Evolutionary conservation across 129 eudicot species (phyloP), one percentile per base, ranked within the genome.

Genomic region (Tagetes patula): DNA sequence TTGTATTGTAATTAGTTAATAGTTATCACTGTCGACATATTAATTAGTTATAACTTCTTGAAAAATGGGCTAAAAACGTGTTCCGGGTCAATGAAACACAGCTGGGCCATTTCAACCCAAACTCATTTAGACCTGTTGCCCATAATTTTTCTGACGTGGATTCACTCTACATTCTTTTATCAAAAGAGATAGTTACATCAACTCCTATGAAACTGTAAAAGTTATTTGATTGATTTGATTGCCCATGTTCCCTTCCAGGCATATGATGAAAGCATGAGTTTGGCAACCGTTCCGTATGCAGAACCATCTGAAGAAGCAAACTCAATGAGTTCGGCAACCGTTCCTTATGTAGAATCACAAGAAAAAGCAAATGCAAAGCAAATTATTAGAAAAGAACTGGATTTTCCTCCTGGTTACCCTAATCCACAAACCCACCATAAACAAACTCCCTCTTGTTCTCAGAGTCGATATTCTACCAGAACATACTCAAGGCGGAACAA

Each of bases 221-320:
- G 65, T 40, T 39, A 55, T 77, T 60, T 34, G 7, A 33, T 76
- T 46, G 53, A 72, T 77, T 62, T 59, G 33, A 46, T 50, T 78
- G 72, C 73, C 39, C 49, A 36, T 61, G 61, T 46, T 84, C 56
- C 45, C 60, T 71, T 54, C 77, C 85, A 86, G 90, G 8, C 79
- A 36, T 82, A 80, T 36, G 81, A 70, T 63, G 80, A 50, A 45
- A 55, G 74, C 56, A 55, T 65, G 65, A 71, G 65, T 48, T 79
- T 67, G 50, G 75, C 74, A 56, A 41, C 77, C 42, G 31, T 32
- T 59, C 46, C 41, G 62, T 59, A 46, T 32, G 61, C 63, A 65
- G 72, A 79, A 69, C 67, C 50, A 37, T 52, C 69, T 59, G 71
- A 50, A 50, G 56, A 50, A 59, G 65, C 65, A 59, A 50, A 50